Base-by-base conservation (phyloP, 305 asterid species). In the Solanum hybrid region DNA sequence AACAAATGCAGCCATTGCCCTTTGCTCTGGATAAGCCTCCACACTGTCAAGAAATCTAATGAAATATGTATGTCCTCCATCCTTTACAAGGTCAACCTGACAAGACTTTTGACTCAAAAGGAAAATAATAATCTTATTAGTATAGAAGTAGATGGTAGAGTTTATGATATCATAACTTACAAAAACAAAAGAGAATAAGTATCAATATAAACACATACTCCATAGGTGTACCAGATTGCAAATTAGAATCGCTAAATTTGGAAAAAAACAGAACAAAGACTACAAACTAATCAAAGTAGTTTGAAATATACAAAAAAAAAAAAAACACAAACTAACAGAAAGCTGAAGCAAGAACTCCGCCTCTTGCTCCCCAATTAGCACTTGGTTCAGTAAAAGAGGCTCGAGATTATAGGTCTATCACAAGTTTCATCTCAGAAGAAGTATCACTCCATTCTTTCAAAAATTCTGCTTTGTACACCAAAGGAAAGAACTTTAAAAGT, bases 1-100 rank as follows among this genome's bases (percentile, higher is more conserved):
- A 79, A 98, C 99, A 94, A 98, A 98, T 87, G 98, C 99, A 94
- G 99, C 99, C 99, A 98, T 98, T 81, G 99, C 99, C 80, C 99
- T 96, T 93, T 98, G 99, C 92, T 98, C 99, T 5, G 99, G 99
- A 80, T 93, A 98, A 85, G 98, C 99, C 90, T 98, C 99, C 87
- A 94, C 92, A 88, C 99, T 96, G 88, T 96, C 99, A 10, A 98
- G 97, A 92, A 98, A 98, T 92, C 93, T 94, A 90, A 97, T 96
- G 92, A 98, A 98, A 92, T 98, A 98, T 56, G 93, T 87, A 86
- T 98, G 99, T 37, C 99, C 99, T 45, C 95, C 96, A 92, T 98
- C 99, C 95, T 98, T 98, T 92, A 97, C 99, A 72, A 98, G 98
- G 94, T 98, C 99, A 88, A 96, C 98, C 97, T 97, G 99, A 91